phyloP scores from a whole-genome alignment of 176 grass and related monocot species.

The Aegilops bicornis region DNA sequence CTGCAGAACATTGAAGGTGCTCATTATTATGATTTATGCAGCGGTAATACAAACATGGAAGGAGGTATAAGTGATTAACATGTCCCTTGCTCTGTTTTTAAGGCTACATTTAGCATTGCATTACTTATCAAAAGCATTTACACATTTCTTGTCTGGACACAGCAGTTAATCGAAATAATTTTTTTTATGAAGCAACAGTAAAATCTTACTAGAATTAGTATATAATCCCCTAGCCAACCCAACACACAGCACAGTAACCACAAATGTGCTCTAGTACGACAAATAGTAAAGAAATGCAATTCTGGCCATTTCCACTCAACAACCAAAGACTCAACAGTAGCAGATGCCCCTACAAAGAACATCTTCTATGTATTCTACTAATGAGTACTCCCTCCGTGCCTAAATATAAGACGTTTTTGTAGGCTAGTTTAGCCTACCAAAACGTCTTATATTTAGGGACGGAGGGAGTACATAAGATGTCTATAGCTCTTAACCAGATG shows the following conservation, averaged over 20 bases:
- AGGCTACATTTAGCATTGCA: neutral
- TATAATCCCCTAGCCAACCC: neutral
- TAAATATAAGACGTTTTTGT: too few species aligned
- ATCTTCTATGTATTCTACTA: neutral
- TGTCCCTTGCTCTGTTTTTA: neutral
- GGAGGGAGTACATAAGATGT: neutral
- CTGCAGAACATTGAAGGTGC: constrained; percentile 26
- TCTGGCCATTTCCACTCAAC: neutral
- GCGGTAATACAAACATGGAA: too few species aligned
- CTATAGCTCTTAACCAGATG: neutral
- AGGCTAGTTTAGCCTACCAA: too few species aligned
- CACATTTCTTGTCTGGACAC: neutral
- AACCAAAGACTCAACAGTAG: neutral
- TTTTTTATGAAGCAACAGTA: neutral
- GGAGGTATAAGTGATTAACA: too few species aligned
- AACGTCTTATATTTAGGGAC: too few species aligned
- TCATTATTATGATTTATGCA: too few species aligned
- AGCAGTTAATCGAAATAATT: neutral
- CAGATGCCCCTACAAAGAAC: neutral
- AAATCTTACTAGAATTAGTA: neutral
- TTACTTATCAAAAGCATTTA: neutral
- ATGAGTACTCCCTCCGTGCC: neutral
- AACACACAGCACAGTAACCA: neutral
- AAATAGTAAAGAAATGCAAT: neutral
- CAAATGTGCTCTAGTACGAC: neutral